Evolutionary conservation across 768 basidiomycete genomes (phyloP), one percentile per base, ranked within the genome.

Genomic region (Boletus sp.): DNA sequence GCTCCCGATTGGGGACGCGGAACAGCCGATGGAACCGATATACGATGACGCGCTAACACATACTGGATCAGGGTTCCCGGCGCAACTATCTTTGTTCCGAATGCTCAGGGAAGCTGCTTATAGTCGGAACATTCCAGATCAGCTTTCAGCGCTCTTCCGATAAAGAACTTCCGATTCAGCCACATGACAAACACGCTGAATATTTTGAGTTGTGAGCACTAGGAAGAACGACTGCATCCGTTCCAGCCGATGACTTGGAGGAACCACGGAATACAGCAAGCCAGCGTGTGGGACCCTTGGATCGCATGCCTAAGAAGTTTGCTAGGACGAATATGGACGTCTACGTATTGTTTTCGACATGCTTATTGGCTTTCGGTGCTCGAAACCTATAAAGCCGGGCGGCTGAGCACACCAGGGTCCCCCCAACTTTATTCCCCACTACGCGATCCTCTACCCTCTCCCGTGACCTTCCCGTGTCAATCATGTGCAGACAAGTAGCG

Each of bases 401-500:
- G 48, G 42, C 44, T 49, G 52, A 36, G 20, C 30, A 42, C 24
- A 46, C 52, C 12, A 47, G 6, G 47, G 36, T 41, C 46, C 57
- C 66, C 58, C 52, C 57, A 68, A 63, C 54, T 59, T 51, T 56
- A 37, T 44, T 5, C 55, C 59, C 56, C 47, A 36, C 48, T 48
- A 50, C 58, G 46, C 44, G 37, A n/a, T 15, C 55, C 49, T 52
- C 46, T 49, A 11, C 32, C 15, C 32, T 24, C 17, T 51, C 52
- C 59, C 47, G 33, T 29, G 15, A 32, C 50, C 30, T 33, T 40
- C 47, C 47, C 48, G 20, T 39, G 33, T 28, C 42, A 47, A 67
- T 44, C 55, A 91, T 91, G 89, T 91, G 89, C 70, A 83, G 77
- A 77, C 83, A 83, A 72, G 78, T 90, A 71, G 86, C 89, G 89